A percentile compares a stretch with the other conserved stretches of the same genome.
These are phyloP conservation scores for Alternaria arborescens DNA, from an alignment of 2,329 filamentous ascomycete genomes.

Conservation along the genomic window DNA sequence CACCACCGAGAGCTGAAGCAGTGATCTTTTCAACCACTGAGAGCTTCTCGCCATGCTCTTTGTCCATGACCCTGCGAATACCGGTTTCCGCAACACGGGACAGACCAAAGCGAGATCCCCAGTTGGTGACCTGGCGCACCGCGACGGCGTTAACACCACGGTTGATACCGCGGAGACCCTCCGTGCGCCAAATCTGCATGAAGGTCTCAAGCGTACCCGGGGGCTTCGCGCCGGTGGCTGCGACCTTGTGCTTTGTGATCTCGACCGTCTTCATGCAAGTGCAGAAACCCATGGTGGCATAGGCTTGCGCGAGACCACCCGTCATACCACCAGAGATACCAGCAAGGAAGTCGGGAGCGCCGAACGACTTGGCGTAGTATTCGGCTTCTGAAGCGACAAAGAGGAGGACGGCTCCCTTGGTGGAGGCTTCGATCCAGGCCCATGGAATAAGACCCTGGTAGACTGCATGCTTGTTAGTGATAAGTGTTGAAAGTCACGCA, in stretches of 20 bases:
- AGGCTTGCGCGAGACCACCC: slow-evolving; percentile 95
- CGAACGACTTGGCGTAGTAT: slow-evolving; percentile 84
- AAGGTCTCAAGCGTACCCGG: slow-evolving; percentile 94
- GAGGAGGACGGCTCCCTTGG: slow-evolving; percentile 97
- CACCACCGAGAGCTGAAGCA: slow-evolving; percentile 87
- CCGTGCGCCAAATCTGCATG: slow-evolving; percentile 93
- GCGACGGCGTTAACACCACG: slow-evolving; percentile 98
- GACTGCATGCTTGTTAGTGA: slow-evolving; percentile 65
- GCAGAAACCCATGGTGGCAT: slow-evolving; percentile 99
- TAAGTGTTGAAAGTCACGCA: slow-evolving; percentile 49
- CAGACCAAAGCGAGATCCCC: slow-evolving; percentile 95
- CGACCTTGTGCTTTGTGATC: slow-evolving; percentile 98
- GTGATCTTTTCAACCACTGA: slow-evolving; percentile 84
- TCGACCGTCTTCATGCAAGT: slow-evolving; percentile 99
- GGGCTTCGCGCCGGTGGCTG: slow-evolving; percentile 80
- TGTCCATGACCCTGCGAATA: slow-evolving; percentile 80
- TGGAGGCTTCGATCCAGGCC: slow-evolving; percentile 99
- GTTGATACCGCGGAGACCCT: slow-evolving; percentile 97
- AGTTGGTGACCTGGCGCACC: slow-evolving; percentile 99
- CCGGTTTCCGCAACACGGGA: slow-evolving; percentile 89
- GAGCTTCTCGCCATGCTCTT: slow-evolving; percentile 82
- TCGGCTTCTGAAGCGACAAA: slow-evolving; percentile 99
- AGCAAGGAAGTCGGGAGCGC: slow-evolving; percentile 84
- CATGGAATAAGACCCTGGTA: slow-evolving; percentile 97
- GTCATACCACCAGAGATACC: slow-evolving; percentile 92